These are phyloP conservation scores for Phialophora chinensis DNA, from an alignment of 2,329 filamentous ascomycete species.

Conservation along the genomic window DNA sequence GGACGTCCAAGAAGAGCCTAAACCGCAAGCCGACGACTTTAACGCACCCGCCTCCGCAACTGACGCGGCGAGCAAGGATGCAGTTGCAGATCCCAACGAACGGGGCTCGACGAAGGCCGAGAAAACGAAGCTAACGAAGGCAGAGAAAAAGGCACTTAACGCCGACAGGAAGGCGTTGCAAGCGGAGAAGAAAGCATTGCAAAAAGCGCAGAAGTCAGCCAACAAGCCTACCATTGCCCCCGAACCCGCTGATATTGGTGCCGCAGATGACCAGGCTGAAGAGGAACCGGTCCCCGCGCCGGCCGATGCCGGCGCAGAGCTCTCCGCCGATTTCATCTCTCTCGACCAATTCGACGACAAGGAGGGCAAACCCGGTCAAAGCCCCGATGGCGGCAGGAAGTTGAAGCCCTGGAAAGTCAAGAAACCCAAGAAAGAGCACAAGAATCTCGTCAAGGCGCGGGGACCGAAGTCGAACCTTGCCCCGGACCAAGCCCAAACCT, in stretches of 20 bases:
- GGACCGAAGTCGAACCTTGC: slow-evolving; percentile 30
- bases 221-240: slow-evolving; percentile 10
- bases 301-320: slow-evolving; percentile 11
- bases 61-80: background rate
- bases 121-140: slow-evolving; percentile 19
- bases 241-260: background rate
- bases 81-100: background rate
- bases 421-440: slow-evolving; percentile 32
- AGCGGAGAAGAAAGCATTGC: slow-evolving; percentile 14
- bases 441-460: slow-evolving; percentile 34
- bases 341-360: slow-evolving; percentile 18
- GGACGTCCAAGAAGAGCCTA: background rate
- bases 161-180: slow-evolving; percentile 12
- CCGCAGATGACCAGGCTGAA: slow-evolving; percentile 6
- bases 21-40: background rate
- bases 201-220: slow-evolving; percentile 19
- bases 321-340: slow-evolving; percentile 31
- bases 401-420: slow-evolving; percentile 28
- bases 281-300: background rate
- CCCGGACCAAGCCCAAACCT: slow-evolving; percentile 23
- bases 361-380: background rate
- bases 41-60: background rate
- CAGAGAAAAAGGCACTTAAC: slow-evolving; percentile 8
- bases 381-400: slow-evolving; percentile 1
- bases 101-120: slow-evolving; percentile 7